Conservation (phyloP, 1,284 basidiomycete species). For the Microstroma glucosiphilum region DNA sequence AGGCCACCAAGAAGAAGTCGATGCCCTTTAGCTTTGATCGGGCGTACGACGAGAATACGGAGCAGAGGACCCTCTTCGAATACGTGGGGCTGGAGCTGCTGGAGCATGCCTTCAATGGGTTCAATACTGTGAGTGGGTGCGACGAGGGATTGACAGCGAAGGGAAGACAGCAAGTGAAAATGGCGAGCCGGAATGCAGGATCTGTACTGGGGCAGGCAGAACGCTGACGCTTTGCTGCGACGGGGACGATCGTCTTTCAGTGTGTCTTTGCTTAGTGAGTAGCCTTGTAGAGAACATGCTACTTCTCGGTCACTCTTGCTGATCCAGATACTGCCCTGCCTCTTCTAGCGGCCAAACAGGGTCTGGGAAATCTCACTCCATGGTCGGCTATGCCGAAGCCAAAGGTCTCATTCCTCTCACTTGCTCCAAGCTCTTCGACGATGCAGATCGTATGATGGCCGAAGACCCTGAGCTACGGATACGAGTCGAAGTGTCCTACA, state of each 20-base stretch:
- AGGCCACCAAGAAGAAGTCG: conserved; percentile 41
- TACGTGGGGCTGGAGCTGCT: conserved; percentile 90
- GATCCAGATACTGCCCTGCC: not conserved
- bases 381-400: conserved; percentile 66
- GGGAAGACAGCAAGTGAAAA: conserved; percentile 11
- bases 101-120: conserved; percentile 90
- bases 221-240: not conserved
- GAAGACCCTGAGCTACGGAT: conserved; percentile 68
- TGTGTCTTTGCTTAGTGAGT: conserved; percentile 44
- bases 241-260: not conserved
- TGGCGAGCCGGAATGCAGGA: not conserved
- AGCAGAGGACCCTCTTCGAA: conserved; percentile 72
- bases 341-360: conserved; percentile 37
- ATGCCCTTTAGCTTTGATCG: conserved; percentile 48
- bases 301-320: too few species aligned
- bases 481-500: conserved; percentile 93
- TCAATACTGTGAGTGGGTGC: conserved; percentile 82
- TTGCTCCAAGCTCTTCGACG: conserved; percentile 85
- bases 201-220: too few species aligned
- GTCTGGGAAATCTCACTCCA: conserved; percentile 33
- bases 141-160: not conserved
- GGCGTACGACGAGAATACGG: conserved; percentile 42
- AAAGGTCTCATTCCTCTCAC: conserved; percentile 97
- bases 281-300: not conserved
- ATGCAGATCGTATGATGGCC: conserved; percentile 60